A percentile compares a stretch with the other conserved stretches of the same genome.
Conservation (phyloP, 2,329 filamentous ascomycete genomes). For the Phialophora macrospora region DNA sequence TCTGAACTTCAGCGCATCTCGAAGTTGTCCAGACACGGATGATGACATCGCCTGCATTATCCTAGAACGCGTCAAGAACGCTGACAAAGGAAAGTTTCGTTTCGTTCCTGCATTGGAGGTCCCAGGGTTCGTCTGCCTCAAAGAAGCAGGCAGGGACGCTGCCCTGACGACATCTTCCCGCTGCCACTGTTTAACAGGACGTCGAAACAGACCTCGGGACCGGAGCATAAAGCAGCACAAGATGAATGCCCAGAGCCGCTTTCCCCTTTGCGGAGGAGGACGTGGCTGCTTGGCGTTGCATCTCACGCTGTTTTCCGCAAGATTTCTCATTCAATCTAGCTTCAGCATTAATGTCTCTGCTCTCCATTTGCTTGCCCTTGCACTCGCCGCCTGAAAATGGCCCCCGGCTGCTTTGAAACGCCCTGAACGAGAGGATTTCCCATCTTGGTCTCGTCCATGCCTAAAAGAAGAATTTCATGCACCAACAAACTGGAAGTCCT, state of each 20-base stretch:
- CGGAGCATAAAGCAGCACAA: background rate
- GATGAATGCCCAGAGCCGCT: background rate
- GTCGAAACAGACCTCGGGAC: background rate
- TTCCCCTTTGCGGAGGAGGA: background rate
- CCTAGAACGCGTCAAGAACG: background rate
- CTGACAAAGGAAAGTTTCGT: background rate
- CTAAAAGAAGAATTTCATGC: slow-evolving; percentile 3
- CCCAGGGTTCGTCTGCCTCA: no score
- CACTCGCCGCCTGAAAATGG: background rate
- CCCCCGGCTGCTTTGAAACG: background rate
- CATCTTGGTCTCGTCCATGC: background rate
- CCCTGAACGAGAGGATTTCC: slow-evolving; percentile 12
- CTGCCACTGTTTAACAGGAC: background rate
- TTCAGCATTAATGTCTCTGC: background rate
- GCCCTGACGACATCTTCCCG: background rate
- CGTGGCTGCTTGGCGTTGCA: background rate
- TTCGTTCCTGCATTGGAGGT: background rate
- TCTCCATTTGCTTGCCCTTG: background rate
- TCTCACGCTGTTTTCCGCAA: slow-evolving; percentile 5
- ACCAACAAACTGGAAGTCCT: background rate
- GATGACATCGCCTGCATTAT: slow-evolving; percentile 14
- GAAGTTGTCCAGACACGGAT: background rate
- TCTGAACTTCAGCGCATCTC: background rate
- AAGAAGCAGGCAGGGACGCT: background rate
- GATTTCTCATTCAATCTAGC: background rate